These are phyloP conservation scores for Phaeodactylum tricornutum DNA, from an alignment of 108 stramenopile species.

Conservation along the genomic window DNA sequence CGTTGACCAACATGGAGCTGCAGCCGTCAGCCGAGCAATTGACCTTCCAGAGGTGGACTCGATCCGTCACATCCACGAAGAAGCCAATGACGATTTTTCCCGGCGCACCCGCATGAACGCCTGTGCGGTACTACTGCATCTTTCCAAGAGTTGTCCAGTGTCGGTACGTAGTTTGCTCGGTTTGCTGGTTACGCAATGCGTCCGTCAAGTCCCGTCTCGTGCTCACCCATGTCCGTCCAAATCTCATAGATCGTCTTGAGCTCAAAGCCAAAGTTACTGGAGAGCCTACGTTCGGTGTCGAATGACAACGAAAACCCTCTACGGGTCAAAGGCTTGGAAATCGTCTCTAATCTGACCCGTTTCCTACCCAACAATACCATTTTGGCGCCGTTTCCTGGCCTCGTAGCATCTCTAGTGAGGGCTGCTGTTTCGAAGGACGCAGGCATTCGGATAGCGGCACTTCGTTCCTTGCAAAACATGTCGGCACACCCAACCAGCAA, in stretches of 20 bases:
- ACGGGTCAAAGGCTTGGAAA: constrained; percentile 75
- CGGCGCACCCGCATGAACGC: constrained; percentile 51
- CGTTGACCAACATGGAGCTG: too few relatives aligned
- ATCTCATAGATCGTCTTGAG: too few relatives aligned
- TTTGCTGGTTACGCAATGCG: not conserved
- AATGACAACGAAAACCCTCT: constrained; percentile 42
- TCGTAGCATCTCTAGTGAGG: constrained; percentile 34
- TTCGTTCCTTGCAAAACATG: constrained; percentile 65
- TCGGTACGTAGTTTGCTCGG: constrained; percentile 30
- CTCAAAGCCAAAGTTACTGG: too few relatives aligned
- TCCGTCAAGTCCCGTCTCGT: too few relatives aligned
- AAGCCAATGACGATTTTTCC: constrained; percentile 26
- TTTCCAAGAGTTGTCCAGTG: constrained; percentile 69
- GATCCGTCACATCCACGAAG: constrained; percentile 30
- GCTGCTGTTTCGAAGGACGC: constrained; percentile 26
- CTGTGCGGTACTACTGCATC: constrained; percentile 69
- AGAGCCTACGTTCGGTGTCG: too few relatives aligned
- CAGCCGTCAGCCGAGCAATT: constrained; percentile 3
- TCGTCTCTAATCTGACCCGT: constrained; percentile 67
- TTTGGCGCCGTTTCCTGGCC: constrained; percentile 34
- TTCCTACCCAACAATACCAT: constrained; percentile 54
- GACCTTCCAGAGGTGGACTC: constrained; percentile 18
- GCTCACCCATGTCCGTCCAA: too few relatives aligned
- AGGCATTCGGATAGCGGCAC: constrained; percentile 60
- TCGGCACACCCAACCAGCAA: constrained; percentile 58